These are phyloP conservation scores for Quercus wislizeni DNA, from an alignment of 306 rosid species.

Conservation along the genomic window DNA sequence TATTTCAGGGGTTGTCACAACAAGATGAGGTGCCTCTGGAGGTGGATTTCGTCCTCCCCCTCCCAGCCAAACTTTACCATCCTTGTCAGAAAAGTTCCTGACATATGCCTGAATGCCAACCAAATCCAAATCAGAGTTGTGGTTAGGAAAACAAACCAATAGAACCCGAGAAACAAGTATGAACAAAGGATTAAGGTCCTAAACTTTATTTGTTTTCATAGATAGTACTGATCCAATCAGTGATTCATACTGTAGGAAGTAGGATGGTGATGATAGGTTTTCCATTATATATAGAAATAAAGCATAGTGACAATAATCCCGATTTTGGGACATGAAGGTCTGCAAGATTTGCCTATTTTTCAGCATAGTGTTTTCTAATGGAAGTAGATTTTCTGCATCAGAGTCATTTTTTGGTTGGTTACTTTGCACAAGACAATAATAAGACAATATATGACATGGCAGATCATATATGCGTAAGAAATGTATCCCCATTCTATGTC, in stretches of 20 bases:
- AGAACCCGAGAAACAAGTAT: constrained; percentile 4
- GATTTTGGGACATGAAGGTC: too few species aligned
- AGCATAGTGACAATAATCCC: too few species aligned
- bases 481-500: neutral
- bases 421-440: neutral
- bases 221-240: neutral
- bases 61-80: constrained; percentile 97
- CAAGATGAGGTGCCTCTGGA: constrained; percentile 96
- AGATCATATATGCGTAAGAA: neutral
- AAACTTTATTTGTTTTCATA: neutral
- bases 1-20: constrained; percentile 86
- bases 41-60: constrained; percentile 99
- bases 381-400: too few species aligned
- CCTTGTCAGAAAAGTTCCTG: constrained; percentile 83
- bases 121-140: constrained; percentile 21
- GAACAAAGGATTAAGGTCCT: neutral
- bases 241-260: neutral
- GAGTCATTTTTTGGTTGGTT: neutral
- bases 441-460: neutral
- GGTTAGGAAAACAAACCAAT: constrained; percentile 11
- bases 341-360: too few species aligned
- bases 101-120: constrained; percentile 61
- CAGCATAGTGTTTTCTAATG: too few species aligned
- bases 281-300: too few species aligned
- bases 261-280: neutral